Conservation (phyloP, 129 eudicot species). For the Solidago caesia region DNA sequence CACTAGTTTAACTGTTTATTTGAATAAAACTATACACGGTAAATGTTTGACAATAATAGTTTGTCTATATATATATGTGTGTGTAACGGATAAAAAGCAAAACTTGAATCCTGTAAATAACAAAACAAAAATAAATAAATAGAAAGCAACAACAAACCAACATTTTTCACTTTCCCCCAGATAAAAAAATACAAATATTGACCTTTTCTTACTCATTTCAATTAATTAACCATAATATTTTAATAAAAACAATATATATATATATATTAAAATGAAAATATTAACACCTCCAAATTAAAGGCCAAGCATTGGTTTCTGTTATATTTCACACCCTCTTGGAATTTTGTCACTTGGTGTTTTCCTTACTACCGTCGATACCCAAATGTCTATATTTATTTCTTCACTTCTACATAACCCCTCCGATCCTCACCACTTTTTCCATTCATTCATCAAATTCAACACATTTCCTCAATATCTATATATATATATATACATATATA, state of each 20-base stretch:
- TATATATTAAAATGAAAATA: slow-evolving; percentile 8
- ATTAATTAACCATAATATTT: background rate
- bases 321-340: slow-evolving; percentile 49
- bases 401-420: slow-evolving; percentile 22
- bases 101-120: background rate
- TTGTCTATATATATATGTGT: background rate
- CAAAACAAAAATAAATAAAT: slow-evolving; percentile 10
- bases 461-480: background rate
- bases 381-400: background rate
- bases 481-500: no score
- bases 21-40: background rate
- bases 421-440: background rate
- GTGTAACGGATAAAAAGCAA: slow-evolving; percentile 13
- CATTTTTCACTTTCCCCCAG: slow-evolving; percentile 33
- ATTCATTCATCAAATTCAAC: slow-evolving; percentile 9
- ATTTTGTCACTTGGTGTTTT: slow-evolving; percentile 51
- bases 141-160: slow-evolving; percentile 30
- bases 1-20: no score
- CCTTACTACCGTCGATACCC: slow-evolving; percentile 44
- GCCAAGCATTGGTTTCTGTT: slow-evolving; percentile 36
- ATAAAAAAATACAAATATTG: slow-evolving; percentile 28
- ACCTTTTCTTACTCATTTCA: slow-evolving; percentile 27
- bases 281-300: background rate
- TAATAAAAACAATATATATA: background rate
- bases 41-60: slow-evolving; percentile 19